Percentiles rank a stretch among this genome's conserved stretches.
Conservation (phyloP, 2,329 filamentous ascomycete species). For the Coniosporium tulheliwenetii region DNA sequence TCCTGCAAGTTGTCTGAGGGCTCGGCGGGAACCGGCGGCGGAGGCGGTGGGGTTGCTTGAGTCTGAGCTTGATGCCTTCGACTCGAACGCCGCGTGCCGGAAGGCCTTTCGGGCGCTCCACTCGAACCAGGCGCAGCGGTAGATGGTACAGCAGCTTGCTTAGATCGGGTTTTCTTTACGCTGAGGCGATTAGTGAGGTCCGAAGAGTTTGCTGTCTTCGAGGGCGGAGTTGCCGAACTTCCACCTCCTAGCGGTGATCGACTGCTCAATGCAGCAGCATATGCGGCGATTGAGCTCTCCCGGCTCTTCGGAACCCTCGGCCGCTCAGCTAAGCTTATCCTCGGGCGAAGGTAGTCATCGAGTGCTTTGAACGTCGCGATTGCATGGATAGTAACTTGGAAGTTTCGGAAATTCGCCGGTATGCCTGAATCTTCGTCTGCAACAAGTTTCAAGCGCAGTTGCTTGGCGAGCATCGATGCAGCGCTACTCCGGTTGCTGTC, state of each 20-base stretch:
- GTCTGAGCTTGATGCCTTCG: constrained; percentile 35
- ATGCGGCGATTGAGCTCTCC: constrained; percentile 56
- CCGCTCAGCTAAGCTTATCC: constrained; percentile 69
- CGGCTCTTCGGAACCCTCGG: constrained; percentile 43
- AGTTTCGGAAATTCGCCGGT: constrained; percentile 72
- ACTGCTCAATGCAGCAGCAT: constrained; percentile 57
- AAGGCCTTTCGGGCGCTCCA: constrained; percentile 41
- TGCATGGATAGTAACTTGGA: constrained; percentile 97
- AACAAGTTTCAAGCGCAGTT: constrained; percentile 74
- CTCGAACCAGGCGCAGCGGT: constrained; percentile 22
- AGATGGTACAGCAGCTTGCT: constrained; percentile 10
- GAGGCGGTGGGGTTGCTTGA: constrained; percentile 34
- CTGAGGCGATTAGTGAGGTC: constrained; percentile 1
- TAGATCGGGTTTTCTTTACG: constrained; percentile 4
- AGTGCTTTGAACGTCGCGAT: constrained; percentile 96
- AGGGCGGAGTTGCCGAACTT: constrained; percentile 7
- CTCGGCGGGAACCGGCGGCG: constrained; percentile 35
- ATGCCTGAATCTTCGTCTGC: constrained; percentile 87
- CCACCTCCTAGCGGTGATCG: constrained; percentile 13
- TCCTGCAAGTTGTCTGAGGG: constrained; percentile 48
- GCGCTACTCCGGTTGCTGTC: constrained; percentile 84
- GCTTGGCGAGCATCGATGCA: constrained; percentile 91
- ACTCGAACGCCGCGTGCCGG: constrained; percentile 42
- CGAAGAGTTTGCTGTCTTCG: constrained; percentile 7
- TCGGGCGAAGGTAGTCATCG: constrained; percentile 85